Evolutionary conservation across 139 green algal species (phyloP).

Genomic region (Mychonastes homosphaera): DNA sequence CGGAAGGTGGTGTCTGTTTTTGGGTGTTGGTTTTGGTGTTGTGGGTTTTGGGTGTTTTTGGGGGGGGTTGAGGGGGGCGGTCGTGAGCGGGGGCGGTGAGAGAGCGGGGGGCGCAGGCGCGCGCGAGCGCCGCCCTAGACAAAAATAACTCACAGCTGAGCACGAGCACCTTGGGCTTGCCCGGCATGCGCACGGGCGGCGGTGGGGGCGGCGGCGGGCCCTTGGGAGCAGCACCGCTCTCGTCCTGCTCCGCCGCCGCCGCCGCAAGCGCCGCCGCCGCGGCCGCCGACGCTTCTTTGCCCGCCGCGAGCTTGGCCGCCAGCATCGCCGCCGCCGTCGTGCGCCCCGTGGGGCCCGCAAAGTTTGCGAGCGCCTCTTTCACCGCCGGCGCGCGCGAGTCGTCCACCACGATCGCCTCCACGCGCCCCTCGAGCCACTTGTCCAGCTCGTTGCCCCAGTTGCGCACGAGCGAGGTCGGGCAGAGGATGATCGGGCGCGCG

Average conservation of each 20-base stretch:
- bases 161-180: constrained; percentile 21
- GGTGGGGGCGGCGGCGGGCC: too few species aligned
- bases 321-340: not conserved
- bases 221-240: too few species aligned
- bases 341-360: constrained; percentile 1
- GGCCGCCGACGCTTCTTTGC: too few species aligned
- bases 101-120: too few species aligned
- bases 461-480: constrained; percentile 80
- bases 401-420: constrained; percentile 46
- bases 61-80: too few species aligned
- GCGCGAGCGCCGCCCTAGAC: too few species aligned
- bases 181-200: too few species aligned
- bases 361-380: constrained; percentile 22
- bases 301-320: not conserved
- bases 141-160: too few species aligned
- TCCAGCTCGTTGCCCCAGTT: constrained; percentile 35
- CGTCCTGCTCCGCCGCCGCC: too few species aligned
- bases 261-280: too few species aligned
- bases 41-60: not conserved
- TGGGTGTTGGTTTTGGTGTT: not conserved
- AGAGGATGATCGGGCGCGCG: constrained; percentile 79
- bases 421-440: constrained; percentile 47
- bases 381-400: constrained; percentile 44
- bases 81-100: too few species aligned
- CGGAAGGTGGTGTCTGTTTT: constrained; percentile 21